Conservation (phyloP, 306 rosid species). For the Quercus mongolica region DNA sequence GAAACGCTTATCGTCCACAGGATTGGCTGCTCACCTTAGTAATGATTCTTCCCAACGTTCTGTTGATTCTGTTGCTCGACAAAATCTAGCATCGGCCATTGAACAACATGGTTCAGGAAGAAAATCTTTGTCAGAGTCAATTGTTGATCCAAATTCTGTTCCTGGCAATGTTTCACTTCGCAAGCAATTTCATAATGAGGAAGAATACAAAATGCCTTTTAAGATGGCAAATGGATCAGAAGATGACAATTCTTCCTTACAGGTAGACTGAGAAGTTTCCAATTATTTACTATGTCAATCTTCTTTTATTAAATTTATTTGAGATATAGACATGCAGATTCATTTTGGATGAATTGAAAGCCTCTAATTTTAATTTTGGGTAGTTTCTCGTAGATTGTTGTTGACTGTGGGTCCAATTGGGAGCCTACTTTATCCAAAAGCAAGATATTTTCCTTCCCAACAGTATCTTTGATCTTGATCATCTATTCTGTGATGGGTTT, state of each 20-base stretch:
- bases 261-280: constrained; percentile 37
- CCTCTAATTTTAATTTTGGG: background rate
- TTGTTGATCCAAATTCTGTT: constrained; percentile 46
- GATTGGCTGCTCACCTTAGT: constrained; percentile 53
- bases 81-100: constrained; percentile 72
- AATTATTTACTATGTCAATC: constrained; percentile 1
- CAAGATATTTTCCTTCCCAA: no score
- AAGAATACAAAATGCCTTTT: constrained; percentile 49
- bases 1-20: constrained; percentile 49
- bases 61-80: constrained; percentile 60
- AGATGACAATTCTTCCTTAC: constrained; percentile 52
- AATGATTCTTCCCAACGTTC: constrained; percentile 56
- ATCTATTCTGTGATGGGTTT: background rate
- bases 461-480: background rate
- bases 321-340: background rate
- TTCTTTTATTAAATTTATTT: background rate
- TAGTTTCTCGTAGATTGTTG: background rate
- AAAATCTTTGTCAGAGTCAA: constrained; percentile 72
- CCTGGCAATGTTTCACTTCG: constrained; percentile 62
- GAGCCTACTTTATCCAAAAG: background rate
- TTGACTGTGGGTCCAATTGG: background rate
- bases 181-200: constrained; percentile 67
- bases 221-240: constrained; percentile 60
- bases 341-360: no score
- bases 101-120: constrained; percentile 88